Evolutionary conservation across 2,329 filamentous ascomycete genomes (phyloP).

Genomic region (Cryphonectria parasitica): DNA sequence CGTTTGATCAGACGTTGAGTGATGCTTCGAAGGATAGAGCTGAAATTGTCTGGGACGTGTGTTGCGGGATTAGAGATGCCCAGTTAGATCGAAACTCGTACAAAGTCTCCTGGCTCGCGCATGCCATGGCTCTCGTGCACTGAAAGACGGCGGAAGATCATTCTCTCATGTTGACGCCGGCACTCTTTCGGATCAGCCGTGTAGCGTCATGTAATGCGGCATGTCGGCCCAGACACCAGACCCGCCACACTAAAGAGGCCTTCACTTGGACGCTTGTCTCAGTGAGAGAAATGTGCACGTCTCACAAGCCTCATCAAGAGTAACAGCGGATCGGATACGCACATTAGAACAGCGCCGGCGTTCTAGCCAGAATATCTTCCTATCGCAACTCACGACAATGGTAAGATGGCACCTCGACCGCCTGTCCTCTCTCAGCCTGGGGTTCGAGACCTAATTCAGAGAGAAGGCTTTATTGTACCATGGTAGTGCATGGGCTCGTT

Average conservation of each 20-base stretch:
- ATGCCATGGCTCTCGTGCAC: not conserved
- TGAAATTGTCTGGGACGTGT: not conserved
- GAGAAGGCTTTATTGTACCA: not conserved
- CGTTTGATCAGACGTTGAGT: not conserved
- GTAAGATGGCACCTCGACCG: conserved; percentile 4
- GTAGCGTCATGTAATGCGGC: conserved; percentile 17
- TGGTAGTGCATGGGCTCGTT: not conserved
- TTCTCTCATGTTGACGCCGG: conserved; percentile 19
- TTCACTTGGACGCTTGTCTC: conserved; percentile 21
- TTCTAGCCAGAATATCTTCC: not conserved
- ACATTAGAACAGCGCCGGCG: conserved; percentile 17
- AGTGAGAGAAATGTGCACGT: conserved; percentile 20
- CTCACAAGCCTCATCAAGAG: conserved; percentile 27
- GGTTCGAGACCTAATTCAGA: not conserved
- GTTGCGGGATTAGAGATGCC: not conserved
- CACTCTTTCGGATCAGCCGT: conserved; percentile 22
- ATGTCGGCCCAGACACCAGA: conserved; percentile 22
- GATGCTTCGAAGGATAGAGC: not conserved
- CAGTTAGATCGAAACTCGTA: not conserved
- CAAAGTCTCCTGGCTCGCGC: not conserved
- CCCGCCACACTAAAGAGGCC: conserved; percentile 21
- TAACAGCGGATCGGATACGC: conserved; percentile 27
- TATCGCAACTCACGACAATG: not conserved
- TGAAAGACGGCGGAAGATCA: conserved; percentile 16
- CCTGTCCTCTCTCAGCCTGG: conserved; percentile 10